Conservation (phyloP, 2,329 filamentous ascomycete genomes). For the Fusarium praegraminearum region DNA sequence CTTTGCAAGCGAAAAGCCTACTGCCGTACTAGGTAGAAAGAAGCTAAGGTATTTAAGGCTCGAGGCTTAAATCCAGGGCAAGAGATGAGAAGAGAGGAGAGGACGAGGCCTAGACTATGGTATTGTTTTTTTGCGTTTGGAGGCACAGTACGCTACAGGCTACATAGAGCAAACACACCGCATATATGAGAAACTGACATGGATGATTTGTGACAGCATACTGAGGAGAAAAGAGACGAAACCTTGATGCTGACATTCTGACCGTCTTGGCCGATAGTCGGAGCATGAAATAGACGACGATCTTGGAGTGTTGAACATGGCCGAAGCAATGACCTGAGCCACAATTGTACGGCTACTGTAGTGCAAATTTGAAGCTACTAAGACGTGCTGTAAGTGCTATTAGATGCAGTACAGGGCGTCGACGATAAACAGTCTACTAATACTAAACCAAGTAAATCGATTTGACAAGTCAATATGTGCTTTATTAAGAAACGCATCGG, state of each 20-base stretch:
- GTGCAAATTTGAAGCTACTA: not conserved
- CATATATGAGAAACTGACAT: slow-evolving; percentile 6
- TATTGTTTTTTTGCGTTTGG: slow-evolving; percentile 9
- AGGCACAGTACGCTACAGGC: not conserved
- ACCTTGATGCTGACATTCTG: slow-evolving; percentile 9
- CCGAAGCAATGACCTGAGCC: slow-evolving; percentile 19
- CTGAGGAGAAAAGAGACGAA: slow-evolving; percentile 1
- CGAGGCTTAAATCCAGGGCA: slow-evolving; percentile 34
- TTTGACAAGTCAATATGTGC: slow-evolving; percentile 1
- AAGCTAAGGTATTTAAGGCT: slow-evolving; percentile 29
- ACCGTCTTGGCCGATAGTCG: slow-evolving; percentile 1
- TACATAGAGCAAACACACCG: not conserved
- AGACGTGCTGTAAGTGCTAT: not conserved
- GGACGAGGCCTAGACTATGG: not conserved
- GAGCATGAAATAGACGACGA: not conserved
- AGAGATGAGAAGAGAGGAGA: not conserved
- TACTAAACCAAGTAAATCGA: not conserved
- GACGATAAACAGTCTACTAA: not conserved
- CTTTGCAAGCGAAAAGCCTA: slow-evolving; percentile 23
- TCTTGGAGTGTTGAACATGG: not conserved
- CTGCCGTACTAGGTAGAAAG: slow-evolving; percentile 9
- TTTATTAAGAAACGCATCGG: slow-evolving; percentile 5
- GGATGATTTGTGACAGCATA: slow-evolving; percentile 22
- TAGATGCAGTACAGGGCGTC: not conserved
- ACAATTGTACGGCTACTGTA: not conserved